Base-by-base conservation (phyloP, 1,284 basidiomycete species). In the Naganishia liquefaciens region DNA sequence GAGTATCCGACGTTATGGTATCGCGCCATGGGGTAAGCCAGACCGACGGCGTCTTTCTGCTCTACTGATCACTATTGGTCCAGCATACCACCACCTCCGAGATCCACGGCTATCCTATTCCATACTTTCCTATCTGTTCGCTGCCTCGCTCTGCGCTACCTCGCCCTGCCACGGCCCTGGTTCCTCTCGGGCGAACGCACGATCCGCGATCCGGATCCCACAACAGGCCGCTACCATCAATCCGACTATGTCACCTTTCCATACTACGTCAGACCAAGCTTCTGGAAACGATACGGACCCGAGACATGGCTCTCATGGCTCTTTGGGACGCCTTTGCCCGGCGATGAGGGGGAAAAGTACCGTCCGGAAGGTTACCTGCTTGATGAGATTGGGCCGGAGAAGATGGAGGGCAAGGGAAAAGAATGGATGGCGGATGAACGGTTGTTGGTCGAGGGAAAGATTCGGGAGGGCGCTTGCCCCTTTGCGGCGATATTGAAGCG, bases 331-430 rank as follows among this genome's bases (percentile, higher is more conserved):
- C 55, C 50, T 9, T 25, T 53, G 30, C 64, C 64, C n/a, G 64
- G 64, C 5, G 64, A 65, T 17, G 52, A 61, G 11, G 54, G 50
- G 25, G 63, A 17, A 21, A 64, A 64, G 46, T 65, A 54, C 40
- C 50, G 43, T n/a, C 64, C 64, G 7, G 64, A 65, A n/a, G 64
- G 64, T 6, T 65, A 65, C 30, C 39, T 30, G 44, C 23, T 65
- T 1, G 42, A 54, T 19, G 64, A 65, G 51, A 53, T 65, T 23
- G 64, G 64, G 5, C 64, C 64, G 30, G 46, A 49, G 4, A 40
- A 42, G 25, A 50, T 54, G 54, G 37, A 57, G 37, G 63, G 63
- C 3, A 64, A 64, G 63, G 63, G 63, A 17, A n/a, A 51, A 27
- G 63, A 64, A 19, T 64, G 63, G 63, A 64, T 64, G 63, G 63